Evolutionary conservation across 139 green algal species (phyloP).

Genomic region (Volvox africanus): DNA sequence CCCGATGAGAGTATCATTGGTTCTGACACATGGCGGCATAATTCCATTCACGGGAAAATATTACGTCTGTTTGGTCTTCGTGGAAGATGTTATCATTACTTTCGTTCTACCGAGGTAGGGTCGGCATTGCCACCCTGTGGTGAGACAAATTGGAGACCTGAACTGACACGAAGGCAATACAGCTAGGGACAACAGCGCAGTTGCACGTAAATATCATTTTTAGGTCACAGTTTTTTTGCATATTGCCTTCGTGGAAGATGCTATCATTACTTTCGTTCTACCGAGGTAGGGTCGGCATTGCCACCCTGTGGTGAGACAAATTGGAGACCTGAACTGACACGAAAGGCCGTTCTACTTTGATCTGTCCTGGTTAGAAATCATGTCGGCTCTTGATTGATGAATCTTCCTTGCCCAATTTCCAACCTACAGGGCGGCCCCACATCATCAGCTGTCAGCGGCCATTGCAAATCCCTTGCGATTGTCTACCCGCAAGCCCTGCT

Average conservation of each 20-base stretch:
- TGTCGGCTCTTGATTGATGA: too few species aligned
- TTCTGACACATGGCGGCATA: background rate
- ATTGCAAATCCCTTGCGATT: too few species aligned
- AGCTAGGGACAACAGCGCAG: too few species aligned
- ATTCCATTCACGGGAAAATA: too few species aligned
- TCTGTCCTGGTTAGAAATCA: too few species aligned
- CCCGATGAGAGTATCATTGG: conserved; percentile 41
- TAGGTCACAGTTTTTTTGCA: too few species aligned
- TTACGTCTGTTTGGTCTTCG: too few species aligned
- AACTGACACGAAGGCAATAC: conserved; percentile 66
- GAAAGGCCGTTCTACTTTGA: too few species aligned
- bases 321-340: conserved; percentile 75
- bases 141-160: conserved; percentile 70
- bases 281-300: conserved; percentile 37
- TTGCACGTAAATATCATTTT: too few species aligned
- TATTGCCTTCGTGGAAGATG: background rate
- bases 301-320: conserved; percentile 48
- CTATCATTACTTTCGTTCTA: conserved; percentile 72
- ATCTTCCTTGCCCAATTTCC: too few species aligned
- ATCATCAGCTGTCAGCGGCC: too few species aligned
- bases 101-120: conserved; percentile 66
- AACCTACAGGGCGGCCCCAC: background rate
- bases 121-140: conserved; percentile 33
- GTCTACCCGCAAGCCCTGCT: too few species aligned
- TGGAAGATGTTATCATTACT: conserved; percentile 54